A percentile compares a stretch with the other conserved stretches of the same genome.
Evolutionary conservation across 305 asterid species (phyloP).

Genomic region (Fraxinus platypoda): DNA sequence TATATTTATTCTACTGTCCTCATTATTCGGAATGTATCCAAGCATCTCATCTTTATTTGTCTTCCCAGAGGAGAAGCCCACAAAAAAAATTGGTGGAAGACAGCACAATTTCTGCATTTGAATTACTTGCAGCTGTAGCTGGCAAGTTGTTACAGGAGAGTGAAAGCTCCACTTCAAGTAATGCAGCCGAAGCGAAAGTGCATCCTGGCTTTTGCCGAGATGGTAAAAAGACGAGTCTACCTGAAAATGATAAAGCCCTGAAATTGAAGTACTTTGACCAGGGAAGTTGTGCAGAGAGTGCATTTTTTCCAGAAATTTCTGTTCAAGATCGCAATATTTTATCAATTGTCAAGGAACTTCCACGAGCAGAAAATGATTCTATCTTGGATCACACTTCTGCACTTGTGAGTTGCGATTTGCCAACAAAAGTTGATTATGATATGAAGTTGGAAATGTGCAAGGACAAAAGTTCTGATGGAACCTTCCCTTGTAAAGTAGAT

Average conservation of each 20-base stretch:
- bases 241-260: conserved; percentile 40
- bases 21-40: conserved; percentile 9
- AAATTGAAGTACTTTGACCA: conserved; percentile 62
- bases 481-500: conserved; percentile 23
- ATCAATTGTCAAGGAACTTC: conserved; percentile 29
- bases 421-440: conserved; percentile 48
- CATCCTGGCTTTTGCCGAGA: conserved; percentile 27
- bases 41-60: conserved; percentile 25
- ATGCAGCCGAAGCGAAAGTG: conserved; percentile 49
- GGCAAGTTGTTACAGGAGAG: conserved; percentile 76
- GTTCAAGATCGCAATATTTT: conserved; percentile 39
- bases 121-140: conserved; percentile 85
- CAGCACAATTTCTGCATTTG: conserved; percentile 68
- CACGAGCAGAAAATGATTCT: conserved; percentile 42
- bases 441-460: conserved; percentile 42
- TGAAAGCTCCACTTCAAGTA: conserved; percentile 75
- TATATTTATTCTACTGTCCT: conserved; percentile 7
- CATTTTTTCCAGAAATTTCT: conserved; percentile 47
- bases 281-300: conserved; percentile 85
- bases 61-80: conserved; percentile 52
- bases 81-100: conserved; percentile 48
- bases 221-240: conserved; percentile 30
- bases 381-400: conserved; percentile 44
- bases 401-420: conserved; percentile 35
- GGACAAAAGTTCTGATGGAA: conserved; percentile 30